Base-by-base conservation (phyloP, 805 yeast genomes). In the Candida nanaspora region DNA sequence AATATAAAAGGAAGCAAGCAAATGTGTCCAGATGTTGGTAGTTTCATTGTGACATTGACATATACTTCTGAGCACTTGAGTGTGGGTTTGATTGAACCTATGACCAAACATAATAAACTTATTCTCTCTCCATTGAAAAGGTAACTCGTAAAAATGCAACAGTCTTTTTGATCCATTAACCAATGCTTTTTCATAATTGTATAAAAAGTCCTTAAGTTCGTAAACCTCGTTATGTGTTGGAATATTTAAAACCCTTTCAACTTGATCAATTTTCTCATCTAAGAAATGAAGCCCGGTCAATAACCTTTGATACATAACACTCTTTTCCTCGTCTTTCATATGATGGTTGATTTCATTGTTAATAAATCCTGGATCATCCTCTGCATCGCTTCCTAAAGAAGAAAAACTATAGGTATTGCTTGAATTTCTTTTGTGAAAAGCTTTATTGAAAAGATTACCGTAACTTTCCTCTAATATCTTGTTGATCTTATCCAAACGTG, bases 51-150 rank as follows among this genome's bases (percentile, higher is more conserved):
- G 98, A 58, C 72, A 47, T 37, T 67, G 57, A 55, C 78, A 72
- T 15, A 88, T 65, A 37, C 89, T 76, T 44, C 68, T 60, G 25
- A 82, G 39, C 48, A 93, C 82, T 41, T 74, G 70, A 6, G 53
- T 25, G 55, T 82, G 88, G 32, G 74, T 71, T 42, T 75, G 65
- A 46, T 82, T 79, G 62, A 91, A 93, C 45, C 97, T 68, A 64
- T 91, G 93, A 3, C 98, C 98, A 41, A 76, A 66, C 18, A 83
- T 68, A 43, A 93, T 86, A 59, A 74, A 88, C 43, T 87, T 80
- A 63, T 93, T 91, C 62, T 89, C 97, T 54, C 95, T 75, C 95
- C 96, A 91, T 37, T 84, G 86, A 49, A 82, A 76, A 2, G 98
- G 98, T 33, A 91, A 67, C 59, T 91, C 95, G 55, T 85, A 86